Base-by-base conservation (phyloP, 2,329 filamentous ascomycete genomes). In the Beauveria rudraprayagi region DNA sequence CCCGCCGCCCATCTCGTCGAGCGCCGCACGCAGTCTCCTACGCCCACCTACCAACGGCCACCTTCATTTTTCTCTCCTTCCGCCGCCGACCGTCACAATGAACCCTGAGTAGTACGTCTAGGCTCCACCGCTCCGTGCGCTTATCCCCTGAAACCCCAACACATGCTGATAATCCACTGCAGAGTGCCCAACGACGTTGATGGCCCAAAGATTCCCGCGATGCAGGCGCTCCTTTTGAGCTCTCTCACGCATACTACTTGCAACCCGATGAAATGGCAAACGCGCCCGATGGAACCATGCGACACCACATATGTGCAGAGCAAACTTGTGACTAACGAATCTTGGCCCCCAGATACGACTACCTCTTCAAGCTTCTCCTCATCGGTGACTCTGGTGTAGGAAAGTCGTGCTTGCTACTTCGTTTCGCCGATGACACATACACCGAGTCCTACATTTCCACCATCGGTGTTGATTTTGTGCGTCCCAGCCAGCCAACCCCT, bases 331-430 rank as follows among this genome's bases (percentile, higher is more conserved):
- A 34, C 69, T 73, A 64, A 72, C 68, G 40, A 57, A 22, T 61
- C n/a, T 34, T n/a, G 10, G 22, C 47, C 60, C 60, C 58, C 74
- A 97, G 94, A 94, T 99, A 99, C 90, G 94, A 99, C 78, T 99
- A 99, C 79, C 92, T 99, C 74, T 99, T 99, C 88, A 99, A 99
- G 88, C 92, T 99, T 68, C 91, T 99, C 79, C 93, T 99, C 83
- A 99, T 99, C 87, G 94, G 94, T 79, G 94, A 99, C 78, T 99
- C 94, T 77, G 94, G 94, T 87, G 94, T 99, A 73, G 94, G 94
- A 89, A 99, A 99, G 89, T 99, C 94, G 74, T 99, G 94, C 80
- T 78, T 99, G 81, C 84, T 99, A 69, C 84, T 99, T 75, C 92
- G 94, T 81, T 99, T 99, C 75, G 94, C 94, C 74, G 94, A 97